Base-by-base conservation (phyloP, 441 rosid species). In the Populus hybrid region DNA sequence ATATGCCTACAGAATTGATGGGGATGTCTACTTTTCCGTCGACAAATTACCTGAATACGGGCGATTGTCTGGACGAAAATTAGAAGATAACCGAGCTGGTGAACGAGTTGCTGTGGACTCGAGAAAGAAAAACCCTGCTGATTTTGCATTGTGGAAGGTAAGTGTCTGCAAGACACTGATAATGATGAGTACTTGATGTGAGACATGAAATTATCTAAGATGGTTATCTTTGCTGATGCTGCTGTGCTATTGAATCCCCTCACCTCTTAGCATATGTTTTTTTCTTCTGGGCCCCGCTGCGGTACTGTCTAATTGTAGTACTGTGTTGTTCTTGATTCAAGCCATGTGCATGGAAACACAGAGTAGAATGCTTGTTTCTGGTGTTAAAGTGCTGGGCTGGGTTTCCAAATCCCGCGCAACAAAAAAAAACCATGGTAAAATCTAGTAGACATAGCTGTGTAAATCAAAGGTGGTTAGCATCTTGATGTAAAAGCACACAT, bases 91-190 rank as follows among this genome's bases (percentile, higher is more conserved):
- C 80, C 90, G 98, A 73, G 97, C 97, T 53, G 99, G 98, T 70
- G 99, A 93, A 83, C 91, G 95, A 78, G 95, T 94, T 66, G 88
- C 95, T 78, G 93, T 94, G 73, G 92, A 94, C 86, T 84, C 90
- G 0, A 90, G 98, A 84, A 94, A 93, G 90, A 89, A 83, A 77
- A 88, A 93, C 78, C 97, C 97, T 11, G 99, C 99, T 28, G 97
- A 94, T 84, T 94, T 94, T 86, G 97, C 97, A 72, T 84, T 94
- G 63, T 94, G 99, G 99, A 94, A 94, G 89, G 99, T 85, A 80
- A 76, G 72, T 53, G 65, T 64, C 33, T 23, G 12, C 29, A 10
- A 40, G 74, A 53, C n/a, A 50, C 21, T 53, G 61, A 1, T 18
- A 53, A 64, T 64, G 68, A 21, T 24, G 16, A 64, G 4, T 0